Evolutionary conservation across 164 flowering plant species (phyloP).

Genomic region (Sextonia rubra): DNA sequence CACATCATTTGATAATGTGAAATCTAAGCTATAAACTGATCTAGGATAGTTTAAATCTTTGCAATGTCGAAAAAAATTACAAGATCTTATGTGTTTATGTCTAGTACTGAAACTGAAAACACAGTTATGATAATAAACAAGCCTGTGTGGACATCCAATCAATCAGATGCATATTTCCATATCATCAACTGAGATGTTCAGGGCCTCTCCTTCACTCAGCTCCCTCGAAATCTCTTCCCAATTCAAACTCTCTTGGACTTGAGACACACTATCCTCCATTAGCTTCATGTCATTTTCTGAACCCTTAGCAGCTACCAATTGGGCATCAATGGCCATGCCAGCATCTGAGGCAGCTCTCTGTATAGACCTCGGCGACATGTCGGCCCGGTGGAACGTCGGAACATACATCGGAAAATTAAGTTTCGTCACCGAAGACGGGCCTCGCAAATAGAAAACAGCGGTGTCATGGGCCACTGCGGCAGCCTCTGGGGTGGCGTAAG

Average conservation of each 20-base stretch:
- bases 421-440: constrained; percentile 18
- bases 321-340: constrained; percentile 53
- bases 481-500: constrained; percentile 57
- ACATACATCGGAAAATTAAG: constrained; percentile 50
- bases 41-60: too few species aligned
- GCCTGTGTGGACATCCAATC: too few species aligned
- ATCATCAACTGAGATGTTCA: constrained; percentile 9
- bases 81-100: too few species aligned
- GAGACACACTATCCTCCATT: not conserved
- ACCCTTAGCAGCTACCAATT: constrained; percentile 1
- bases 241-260: not conserved
- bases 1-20: too few species aligned
- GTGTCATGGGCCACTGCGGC: constrained; percentile 75
- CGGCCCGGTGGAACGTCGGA: constrained; percentile 16
- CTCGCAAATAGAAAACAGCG: constrained; percentile 45
- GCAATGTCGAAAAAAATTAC: too few species aligned
- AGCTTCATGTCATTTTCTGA: not conserved
- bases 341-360: constrained; percentile 68
- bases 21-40: too few species aligned
- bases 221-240: constrained; percentile 10
- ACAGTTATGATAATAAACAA: too few species aligned
- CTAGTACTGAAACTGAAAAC: too few species aligned
- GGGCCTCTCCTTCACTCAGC: not conserved
- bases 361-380: constrained; percentile 56
- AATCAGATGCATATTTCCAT: constrained; percentile 9